Evolutionary conservation across 768 basidiomycete genomes (phyloP).

Genomic region (Tylopilus cervinicoccineus): DNA sequence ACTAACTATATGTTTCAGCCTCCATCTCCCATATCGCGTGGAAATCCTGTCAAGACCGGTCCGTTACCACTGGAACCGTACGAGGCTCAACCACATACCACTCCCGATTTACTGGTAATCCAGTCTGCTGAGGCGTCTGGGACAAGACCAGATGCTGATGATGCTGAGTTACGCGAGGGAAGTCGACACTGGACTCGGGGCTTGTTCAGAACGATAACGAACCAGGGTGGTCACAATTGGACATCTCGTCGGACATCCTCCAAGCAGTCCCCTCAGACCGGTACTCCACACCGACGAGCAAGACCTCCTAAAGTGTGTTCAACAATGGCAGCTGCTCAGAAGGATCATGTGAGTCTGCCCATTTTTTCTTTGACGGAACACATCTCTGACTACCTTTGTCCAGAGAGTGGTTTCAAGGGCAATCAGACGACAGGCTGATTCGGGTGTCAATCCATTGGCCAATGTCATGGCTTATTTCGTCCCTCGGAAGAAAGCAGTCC

Average conservation of each 20-base stretch:
- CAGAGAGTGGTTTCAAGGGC: neutral
- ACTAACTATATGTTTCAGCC: neutral
- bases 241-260: neutral
- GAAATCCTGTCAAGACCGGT: neutral
- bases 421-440: neutral
- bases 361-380: neutral
- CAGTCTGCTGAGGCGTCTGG: neutral
- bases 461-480: neutral
- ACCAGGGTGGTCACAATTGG: neutral
- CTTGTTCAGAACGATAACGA: neutral
- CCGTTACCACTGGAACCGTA: neutral
- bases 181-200: neutral
- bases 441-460: too few relatives aligned
- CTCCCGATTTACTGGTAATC: neutral
- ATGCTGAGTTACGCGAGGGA: neutral
- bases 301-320: neutral
- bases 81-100: neutral
- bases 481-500: too few relatives aligned
- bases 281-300: neutral
- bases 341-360: neutral
- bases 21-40: neutral
- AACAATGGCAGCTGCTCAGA: neutral
- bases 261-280: neutral
- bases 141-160: neutral
- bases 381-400: neutral